Evolutionary conservation across 257 asterid species (phyloP).

Genomic region (Solanum tarapatanum): DNA sequence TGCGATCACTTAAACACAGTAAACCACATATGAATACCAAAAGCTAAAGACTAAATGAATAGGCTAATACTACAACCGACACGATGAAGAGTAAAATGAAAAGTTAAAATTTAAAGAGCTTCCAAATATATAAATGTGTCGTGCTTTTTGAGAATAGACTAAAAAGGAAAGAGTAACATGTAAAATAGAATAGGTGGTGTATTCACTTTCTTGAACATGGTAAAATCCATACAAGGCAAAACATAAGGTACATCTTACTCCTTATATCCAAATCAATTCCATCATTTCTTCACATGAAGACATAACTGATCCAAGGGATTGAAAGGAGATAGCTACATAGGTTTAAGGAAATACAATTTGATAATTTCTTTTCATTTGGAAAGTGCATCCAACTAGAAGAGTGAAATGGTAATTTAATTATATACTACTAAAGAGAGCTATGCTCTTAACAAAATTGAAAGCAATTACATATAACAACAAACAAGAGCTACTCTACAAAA

Average conservation of each 20-base stretch:
- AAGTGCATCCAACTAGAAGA: background rate
- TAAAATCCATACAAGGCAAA: background rate
- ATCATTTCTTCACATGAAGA: background rate
- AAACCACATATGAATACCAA: no score
- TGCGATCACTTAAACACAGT: no score
- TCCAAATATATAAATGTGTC: background rate
- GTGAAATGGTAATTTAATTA: background rate
- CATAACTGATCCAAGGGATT: background rate
- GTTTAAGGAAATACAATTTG: background rate
- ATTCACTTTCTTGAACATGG: background rate
- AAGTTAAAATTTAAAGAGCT: background rate
- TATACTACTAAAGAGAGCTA: background rate
- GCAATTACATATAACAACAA: background rate
- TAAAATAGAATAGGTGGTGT: background rate
- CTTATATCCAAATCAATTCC: background rate
- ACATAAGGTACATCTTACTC: background rate
- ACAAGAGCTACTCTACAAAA: constrained; percentile 1
- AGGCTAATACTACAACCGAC: no score
- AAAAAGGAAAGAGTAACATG: background rate
- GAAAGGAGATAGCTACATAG: background rate
- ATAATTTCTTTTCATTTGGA: background rate
- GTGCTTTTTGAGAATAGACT: background rate
- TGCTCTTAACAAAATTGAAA: background rate
- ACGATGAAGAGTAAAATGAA: background rate
- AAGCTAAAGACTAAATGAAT: no score